Base-by-base conservation (phyloP, 805 yeast genomes). In the Candida peoriensis region DNA sequence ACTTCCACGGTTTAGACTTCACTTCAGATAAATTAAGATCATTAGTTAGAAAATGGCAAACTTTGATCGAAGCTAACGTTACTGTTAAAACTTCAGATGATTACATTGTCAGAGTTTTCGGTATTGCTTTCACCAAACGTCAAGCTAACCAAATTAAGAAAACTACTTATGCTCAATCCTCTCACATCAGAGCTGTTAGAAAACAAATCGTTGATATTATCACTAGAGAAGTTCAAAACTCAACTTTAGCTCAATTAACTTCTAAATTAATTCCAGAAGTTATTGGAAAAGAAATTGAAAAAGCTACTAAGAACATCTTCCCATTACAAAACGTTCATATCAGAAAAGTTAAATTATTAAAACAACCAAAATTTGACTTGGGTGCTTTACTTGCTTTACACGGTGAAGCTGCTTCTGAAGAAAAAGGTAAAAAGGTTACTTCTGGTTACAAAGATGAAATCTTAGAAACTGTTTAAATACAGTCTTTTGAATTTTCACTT, bases 1-100 rank as follows among this genome's bases (percentile, higher is more conserved):
- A 90, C 94, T 90, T 89, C 94, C 97, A 89, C 79, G 97, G 97
- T 63, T 72, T 90, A 72, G 95, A 88, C 77, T 89, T 90, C 82
- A 89, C 97, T 63, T 76, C 95, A 53, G 97, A 89, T 77, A 90
- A 90, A 78, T 76, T 90, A 66, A 86, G 95, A 76, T 89, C 97
- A 41, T 78, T 90, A 69, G 97, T 89, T 50, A 87, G 97, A 81
- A 89, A 90, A 74, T 90, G 97, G 97, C 97, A 89, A 78, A 80
- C 96, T 52, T 77, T 90, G 70, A 94, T 89, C 58, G 97, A 89
- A 78, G 94, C 95, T 63, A 86, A 87, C 68, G 97, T 89, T 59
- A 88, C 97, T 57, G 97, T 88, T 63, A 89, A 89, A 84, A 89
- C 97, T 63, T 66, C 96, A 54, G 97, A 89, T 66, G 97, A 90